Evolutionary conservation across 768 basidiomycete genomes (phyloP), one percentile per base, ranked within the genome.

Genomic region (Boletus fagicola): DNA sequence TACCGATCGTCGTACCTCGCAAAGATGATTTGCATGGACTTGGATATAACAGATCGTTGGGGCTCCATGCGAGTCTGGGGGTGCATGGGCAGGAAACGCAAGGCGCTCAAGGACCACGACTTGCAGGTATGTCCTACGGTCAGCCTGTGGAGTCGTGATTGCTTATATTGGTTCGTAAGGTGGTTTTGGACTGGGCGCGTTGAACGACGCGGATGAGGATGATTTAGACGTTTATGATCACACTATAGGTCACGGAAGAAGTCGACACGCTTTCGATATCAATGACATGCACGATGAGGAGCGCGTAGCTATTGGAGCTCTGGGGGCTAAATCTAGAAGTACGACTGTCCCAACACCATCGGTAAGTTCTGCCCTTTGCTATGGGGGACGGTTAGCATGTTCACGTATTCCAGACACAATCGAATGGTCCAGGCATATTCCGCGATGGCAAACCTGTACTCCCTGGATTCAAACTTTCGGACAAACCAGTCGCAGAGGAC

Each of bases 121-220:
- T 92, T 50, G 75, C 89, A 58, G 76, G 90, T 87, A 68, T 40
- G 72, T 69, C n/a, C 36, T 22, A 13, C 28, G 5, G 20, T 31
- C 47, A 26, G 28, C 11, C 30, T 26, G 46, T 16, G 26, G 40
- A 4, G 35, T 18, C 3, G 26, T 50, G 15, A n/a, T 46, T 15
- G 3, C 59, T 65, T 22, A 57, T n/a, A 9, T 20, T 49, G 42
- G 56, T 44, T 58, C 43, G 13, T 53, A 90, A 68, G 90, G 87
- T 67, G 93, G 92, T 1, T 96, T 94, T 65, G 94, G 93, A 38
- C 77, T 95, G 18, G 92, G 93, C 6, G 92, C 90, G 1, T 72
- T 94, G 18, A 97, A 96, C 66, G 94, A 97, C 53, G 94, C 92
- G 2, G 95, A 98, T 49, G 92, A 95, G 47, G 94, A 98, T 67